Evolutionary conservation across 495 filamentous ascomycete genomes (phyloP).

Genomic region (Parathielavia appendiculata): DNA sequence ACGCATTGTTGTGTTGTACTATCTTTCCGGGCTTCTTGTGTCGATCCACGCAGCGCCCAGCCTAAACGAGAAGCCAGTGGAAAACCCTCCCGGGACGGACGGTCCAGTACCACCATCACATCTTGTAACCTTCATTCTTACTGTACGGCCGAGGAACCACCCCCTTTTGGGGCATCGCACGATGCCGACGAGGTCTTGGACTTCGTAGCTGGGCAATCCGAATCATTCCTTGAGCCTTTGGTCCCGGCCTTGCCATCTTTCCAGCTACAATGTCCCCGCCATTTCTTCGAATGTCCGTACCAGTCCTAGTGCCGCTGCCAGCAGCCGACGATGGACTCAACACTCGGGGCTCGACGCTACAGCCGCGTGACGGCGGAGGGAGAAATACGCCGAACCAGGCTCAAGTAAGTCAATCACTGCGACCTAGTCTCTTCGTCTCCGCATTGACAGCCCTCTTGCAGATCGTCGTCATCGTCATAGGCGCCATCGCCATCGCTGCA

Average conservation of each 20-base stretch:
- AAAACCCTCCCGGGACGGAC: too few relatives aligned
- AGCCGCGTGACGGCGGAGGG: background rate
- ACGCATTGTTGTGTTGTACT: too few relatives aligned
- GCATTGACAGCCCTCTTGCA: background rate
- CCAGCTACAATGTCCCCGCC: slow-evolving; percentile 14
- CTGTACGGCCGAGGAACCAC: background rate
- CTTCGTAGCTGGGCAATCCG: slow-evolving; percentile 9
- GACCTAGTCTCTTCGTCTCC: slow-evolving; percentile 9
- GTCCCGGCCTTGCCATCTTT: too few relatives aligned
- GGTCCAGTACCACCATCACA: background rate
- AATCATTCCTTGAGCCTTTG: background rate
- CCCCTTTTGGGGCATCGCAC: slow-evolving; percentile 11
- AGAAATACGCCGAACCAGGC: background rate
- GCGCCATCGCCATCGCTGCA: slow-evolving; percentile 17
- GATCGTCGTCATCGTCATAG: slow-evolving; percentile 24
- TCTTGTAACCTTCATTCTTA: background rate
- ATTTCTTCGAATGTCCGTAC: slow-evolving; percentile 20
- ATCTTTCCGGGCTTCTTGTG: background rate
- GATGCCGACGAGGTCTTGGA: slow-evolving; percentile 11
- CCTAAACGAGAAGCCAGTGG: too few relatives aligned
- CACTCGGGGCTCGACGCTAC: slow-evolving; percentile 10
- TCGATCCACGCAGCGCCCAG: background rate
- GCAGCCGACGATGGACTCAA: background rate
- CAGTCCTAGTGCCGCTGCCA: slow-evolving; percentile 4
- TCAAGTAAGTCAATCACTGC: slow-evolving; percentile 6